These are phyloP conservation scores for Acanthamoeba sp. DNA, from an alignment of 208 protist species.

Conservation along the genomic window DNA sequence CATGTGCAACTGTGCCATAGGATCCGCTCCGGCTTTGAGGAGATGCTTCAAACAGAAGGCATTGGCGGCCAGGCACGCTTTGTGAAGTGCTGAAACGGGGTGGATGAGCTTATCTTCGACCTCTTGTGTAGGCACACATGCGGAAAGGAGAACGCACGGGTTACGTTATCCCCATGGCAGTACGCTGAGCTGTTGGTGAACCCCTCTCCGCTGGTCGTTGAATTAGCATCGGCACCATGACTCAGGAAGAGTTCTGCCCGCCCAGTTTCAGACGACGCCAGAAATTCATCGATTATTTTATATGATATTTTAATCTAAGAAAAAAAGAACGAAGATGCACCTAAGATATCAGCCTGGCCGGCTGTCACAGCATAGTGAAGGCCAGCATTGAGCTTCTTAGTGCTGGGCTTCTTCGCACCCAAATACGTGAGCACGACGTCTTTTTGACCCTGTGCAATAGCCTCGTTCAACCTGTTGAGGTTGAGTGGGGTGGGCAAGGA, in stretches of 20 bases:
- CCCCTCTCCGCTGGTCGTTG: not conserved
- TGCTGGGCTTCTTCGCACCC: conserved; percentile 19
- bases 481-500: not conserved
- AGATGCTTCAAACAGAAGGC: conserved; percentile 8
- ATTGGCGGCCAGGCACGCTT: conserved; percentile 8
- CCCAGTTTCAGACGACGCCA: not conserved
- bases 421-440: not conserved
- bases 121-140: too few species aligned
- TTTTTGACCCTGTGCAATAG: not conserved
- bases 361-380: not conserved
- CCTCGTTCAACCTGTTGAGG: not conserved
- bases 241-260: conserved; percentile 2
- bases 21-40: conserved; percentile 16
- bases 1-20: not conserved
- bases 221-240: not conserved
- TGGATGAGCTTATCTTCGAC: too few species aligned
- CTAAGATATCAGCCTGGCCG: not conserved
- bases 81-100: not conserved
- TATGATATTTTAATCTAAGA: not conserved
- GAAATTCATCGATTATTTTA: not conserved
- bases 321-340: conserved; percentile 26
- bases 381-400: conserved; percentile 24
- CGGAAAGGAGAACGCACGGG: not conserved
- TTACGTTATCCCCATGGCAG: not conserved
- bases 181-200: not conserved